These are phyloP conservation scores for Termitomyces sp. DNA, from an alignment of 768 basidiomycete genomes.

Conservation along the genomic window DNA sequence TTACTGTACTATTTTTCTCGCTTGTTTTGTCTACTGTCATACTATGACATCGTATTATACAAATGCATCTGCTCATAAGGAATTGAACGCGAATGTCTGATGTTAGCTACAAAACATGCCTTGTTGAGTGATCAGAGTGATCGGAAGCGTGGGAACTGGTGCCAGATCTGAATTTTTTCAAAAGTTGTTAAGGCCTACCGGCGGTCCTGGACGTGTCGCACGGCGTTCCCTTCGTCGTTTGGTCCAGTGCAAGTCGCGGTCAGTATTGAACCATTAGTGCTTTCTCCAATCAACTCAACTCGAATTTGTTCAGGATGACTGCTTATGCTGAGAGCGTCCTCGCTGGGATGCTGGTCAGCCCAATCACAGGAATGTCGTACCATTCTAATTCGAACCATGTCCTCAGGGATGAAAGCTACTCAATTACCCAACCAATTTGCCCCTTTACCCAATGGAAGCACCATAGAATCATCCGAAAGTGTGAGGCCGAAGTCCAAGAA, in stretches of 20 bases:
- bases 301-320: conserved; percentile 56
- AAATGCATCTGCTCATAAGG: conserved; percentile 10
- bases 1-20: conserved; percentile 26
- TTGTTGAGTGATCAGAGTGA: neutral
- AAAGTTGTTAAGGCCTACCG: neutral
- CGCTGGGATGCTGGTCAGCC: conserved; percentile 45
- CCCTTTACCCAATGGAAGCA: neutral
- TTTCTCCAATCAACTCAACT: neutral
- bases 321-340: conserved; percentile 84
- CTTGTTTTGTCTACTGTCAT: conserved; percentile 26
- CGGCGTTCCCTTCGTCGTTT: conserved; percentile 24
- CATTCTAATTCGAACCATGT: conserved; percentile 10
- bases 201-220: conserved; percentile 22
- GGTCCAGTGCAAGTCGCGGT: conserved; percentile 40
- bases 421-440: neutral
- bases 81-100: neutral
- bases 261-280: conserved; percentile 14
- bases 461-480: neutral
- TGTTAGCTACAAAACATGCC: neutral
- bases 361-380: conserved; percentile 17
- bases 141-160: conserved; percentile 11
- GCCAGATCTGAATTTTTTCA: conserved; percentile 1
- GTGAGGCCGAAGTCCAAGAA: neutral
- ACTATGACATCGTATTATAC: conserved; percentile 30
- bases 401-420: conserved; percentile 1